Evolutionary conservation across 2,329 filamentous ascomycete genomes (phyloP), one percentile per base, ranked within the genome.

Genomic region (Sarocladiaceae sp.): DNA sequence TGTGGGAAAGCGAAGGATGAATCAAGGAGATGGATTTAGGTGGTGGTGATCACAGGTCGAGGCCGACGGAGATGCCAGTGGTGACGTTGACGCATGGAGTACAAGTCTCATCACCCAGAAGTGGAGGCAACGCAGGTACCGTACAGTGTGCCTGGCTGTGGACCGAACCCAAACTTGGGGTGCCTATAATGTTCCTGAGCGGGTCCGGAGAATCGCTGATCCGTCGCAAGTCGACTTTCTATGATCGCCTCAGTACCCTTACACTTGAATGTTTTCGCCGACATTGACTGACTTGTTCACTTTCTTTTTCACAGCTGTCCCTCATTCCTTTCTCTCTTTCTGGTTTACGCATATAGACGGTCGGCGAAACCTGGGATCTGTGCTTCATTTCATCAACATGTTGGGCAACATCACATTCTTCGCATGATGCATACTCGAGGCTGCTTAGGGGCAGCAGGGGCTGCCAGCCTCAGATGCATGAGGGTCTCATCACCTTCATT

Each of bases 21-120:
- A 35, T n/a, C 16, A 33, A 15, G 11, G 16, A n/a, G 26, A 29
- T 29, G 26, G 26, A n/a, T n/a, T n/a, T 23, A 18, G 9, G 3
- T 33, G 29, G 27, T 9, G 13, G 26, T 29, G n/a, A 39, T 26
- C 26, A 27, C 12, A n/a, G 20, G 11, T 2, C 21, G 31, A 44
- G 35, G 26, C 26, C 13, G n/a, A n/a, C 3, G 27, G 41, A 15
- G 32, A 37, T 18, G 27, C 15, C 5, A 31, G 21, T 42, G 35
- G 23, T 27, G 26, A 40, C 33, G 41, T 44, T 44, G 31, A 37
- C 37, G 37, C 24, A 27, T 41, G 37, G n/a, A 15, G 37, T 41
- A 27, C 37, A 29, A 27, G 37, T 27, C n/a, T 41, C 37, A 19
- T 10, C n/a, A 26, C 37, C 21, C n/a, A 41, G 29, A 27, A 7